Evolutionary conservation across 2,329 filamentous ascomycete genomes (phyloP).

Genomic region (Ceratocystis variospora): DNA sequence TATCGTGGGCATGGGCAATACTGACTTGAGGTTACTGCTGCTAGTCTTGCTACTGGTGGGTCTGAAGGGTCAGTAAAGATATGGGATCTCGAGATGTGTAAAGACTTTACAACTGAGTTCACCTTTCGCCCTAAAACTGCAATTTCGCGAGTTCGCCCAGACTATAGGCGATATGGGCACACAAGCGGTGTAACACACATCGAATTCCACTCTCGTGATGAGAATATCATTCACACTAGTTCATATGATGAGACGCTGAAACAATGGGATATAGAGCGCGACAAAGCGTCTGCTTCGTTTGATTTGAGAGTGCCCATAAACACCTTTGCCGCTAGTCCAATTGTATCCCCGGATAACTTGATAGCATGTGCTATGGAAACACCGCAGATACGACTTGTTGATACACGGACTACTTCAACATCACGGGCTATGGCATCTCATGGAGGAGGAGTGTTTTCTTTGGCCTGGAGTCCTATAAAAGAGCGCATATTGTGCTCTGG

Average conservation of each 20-base stretch:
- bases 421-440: constrained; percentile 60
- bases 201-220: constrained; percentile 67
- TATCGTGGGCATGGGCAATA: not conserved
- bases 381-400: constrained; percentile 69
- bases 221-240: constrained; percentile 58
- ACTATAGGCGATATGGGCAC: constrained; percentile 31
- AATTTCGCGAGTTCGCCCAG: constrained; percentile 32
- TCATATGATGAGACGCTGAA: constrained; percentile 69
- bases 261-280: constrained; percentile 54
- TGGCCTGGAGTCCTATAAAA: constrained; percentile 68
- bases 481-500: constrained; percentile 73
- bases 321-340: constrained; percentile 62
- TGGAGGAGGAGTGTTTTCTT: constrained; percentile 50
- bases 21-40: constrained; percentile 7
- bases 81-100: constrained; percentile 65
- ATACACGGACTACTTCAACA: constrained; percentile 30
- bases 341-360: constrained; percentile 53
- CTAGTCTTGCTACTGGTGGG: constrained; percentile 68
- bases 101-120: constrained; percentile 32
- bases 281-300: constrained; percentile 51
- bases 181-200: constrained; percentile 63
- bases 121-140: constrained; percentile 42
- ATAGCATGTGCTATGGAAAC: constrained; percentile 83
- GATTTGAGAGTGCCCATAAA: constrained; percentile 55
- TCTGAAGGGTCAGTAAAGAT: constrained; percentile 72